phyloP scores from a whole-genome alignment of 2,329 filamentous ascomycete species.

The Arthroderma sp. region DNA sequence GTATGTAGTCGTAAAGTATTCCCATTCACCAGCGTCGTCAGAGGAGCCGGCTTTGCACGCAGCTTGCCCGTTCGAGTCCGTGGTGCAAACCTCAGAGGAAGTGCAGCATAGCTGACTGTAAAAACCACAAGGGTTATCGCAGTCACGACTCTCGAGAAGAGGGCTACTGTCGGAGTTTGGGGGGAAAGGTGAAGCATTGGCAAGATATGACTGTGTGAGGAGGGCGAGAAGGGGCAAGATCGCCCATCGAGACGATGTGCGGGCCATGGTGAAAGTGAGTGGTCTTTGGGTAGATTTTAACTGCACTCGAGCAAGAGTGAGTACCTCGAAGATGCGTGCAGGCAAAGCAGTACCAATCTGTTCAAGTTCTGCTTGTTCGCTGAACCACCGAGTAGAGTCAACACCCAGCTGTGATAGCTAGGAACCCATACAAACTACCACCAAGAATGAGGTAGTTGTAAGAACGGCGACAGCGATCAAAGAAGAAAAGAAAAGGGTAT shows the following conservation, averaged over 20 bases:
- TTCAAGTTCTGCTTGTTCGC: no score
- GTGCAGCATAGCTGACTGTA: constrained; percentile 39
- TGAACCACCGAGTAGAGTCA: no score
- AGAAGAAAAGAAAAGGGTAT: no score
- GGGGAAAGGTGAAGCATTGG: constrained; percentile 21
- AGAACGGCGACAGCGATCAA: no score
- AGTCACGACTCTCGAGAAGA: constrained; percentile 23
- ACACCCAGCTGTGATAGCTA: no score
- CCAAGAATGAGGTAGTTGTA: no score
- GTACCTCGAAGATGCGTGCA: no score
- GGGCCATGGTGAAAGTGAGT: no score
- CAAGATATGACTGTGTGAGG: constrained; percentile 11
- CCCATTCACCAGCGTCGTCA: constrained; percentile 34
- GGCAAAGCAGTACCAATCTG: no score
- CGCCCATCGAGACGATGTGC: neutral
- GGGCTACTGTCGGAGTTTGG: constrained; percentile 10
- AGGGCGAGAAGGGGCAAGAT: constrained; percentile 18
- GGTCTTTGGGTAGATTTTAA: no score
- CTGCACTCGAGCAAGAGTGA: no score
- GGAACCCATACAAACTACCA: no score
- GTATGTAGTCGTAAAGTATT: constrained; percentile 45
- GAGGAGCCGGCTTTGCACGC: constrained; percentile 23
- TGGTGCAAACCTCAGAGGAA: constrained; percentile 34
- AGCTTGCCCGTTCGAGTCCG: constrained; percentile 36
- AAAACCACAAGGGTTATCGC: constrained; percentile 40